These are phyloP conservation scores for Zygnema circumcarinatum DNA, from an alignment of 139 green algal species.

Conservation along the genomic window DNA sequence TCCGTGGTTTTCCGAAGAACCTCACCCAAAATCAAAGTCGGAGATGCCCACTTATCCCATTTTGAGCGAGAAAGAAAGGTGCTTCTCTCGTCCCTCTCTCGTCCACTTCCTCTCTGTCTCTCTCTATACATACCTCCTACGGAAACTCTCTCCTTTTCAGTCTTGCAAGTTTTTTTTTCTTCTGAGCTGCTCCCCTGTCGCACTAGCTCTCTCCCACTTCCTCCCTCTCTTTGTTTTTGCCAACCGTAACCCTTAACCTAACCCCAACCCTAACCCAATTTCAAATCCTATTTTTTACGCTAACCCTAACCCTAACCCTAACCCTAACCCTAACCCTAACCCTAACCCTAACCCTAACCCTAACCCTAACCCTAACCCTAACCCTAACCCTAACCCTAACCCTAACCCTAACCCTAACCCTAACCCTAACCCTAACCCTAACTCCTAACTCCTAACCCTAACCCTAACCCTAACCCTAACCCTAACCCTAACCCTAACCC, in stretches of 20 bases:
- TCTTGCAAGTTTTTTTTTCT: too few relatives aligned
- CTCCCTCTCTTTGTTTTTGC: too few relatives aligned
- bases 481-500: not conserved
- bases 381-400: not conserved
- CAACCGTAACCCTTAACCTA: too few relatives aligned
- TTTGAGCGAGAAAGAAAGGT: constrained; percentile 29
- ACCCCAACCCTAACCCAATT: too few relatives aligned
- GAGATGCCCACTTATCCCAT: constrained; percentile 35
- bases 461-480: not conserved
- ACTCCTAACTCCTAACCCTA: not conserved
- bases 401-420: not conserved
- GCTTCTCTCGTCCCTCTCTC: too few relatives aligned
- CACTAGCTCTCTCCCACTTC: too few relatives aligned
- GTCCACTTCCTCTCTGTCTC: too few relatives aligned
- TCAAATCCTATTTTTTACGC: not conserved
- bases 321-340: not conserved
- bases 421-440: not conserved
- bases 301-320: not conserved
- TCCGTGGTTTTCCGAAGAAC: constrained; percentile 50
- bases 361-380: not conserved
- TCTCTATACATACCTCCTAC: too few relatives aligned
- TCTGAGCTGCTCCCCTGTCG: too few relatives aligned
- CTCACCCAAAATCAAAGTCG: constrained; percentile 24
- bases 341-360: not conserved
- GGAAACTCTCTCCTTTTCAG: too few relatives aligned